phyloP scores from a whole-genome alignment of 805 yeast species.

The Yarrowia osloensis region DNA sequence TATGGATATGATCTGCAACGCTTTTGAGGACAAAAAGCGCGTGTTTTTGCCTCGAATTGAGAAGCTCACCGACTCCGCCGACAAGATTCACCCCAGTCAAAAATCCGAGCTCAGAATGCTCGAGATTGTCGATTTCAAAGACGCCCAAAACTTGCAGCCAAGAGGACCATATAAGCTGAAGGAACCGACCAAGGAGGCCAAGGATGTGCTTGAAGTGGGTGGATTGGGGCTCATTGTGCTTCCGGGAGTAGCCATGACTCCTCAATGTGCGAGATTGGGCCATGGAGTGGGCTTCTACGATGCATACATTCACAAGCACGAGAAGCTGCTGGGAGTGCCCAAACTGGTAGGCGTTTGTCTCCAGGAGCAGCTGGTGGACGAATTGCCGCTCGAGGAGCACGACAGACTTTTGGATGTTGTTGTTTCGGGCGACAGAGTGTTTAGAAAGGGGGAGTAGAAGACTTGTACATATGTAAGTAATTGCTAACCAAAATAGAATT shows the following conservation, averaged over 20 bases:
- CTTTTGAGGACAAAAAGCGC: constrained; percentile 48
- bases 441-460: background rate
- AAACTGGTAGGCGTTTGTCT: constrained; percentile 61
- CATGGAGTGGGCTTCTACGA: constrained; percentile 96
- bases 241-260: constrained; percentile 84
- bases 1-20: constrained; percentile 50
- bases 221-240: constrained; percentile 72
- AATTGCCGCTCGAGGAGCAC: constrained; percentile 60
- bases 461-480: background rate
- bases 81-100: constrained; percentile 38
- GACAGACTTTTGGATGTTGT: constrained; percentile 63
- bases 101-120: constrained; percentile 58
- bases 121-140: constrained; percentile 47
- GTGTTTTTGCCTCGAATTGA: constrained; percentile 48
- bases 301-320: constrained; percentile 51
- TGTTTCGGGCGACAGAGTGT: constrained; percentile 45
- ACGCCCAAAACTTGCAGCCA: constrained; percentile 56
- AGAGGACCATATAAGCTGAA: constrained; percentile 65
- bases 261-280: constrained; percentile 62
- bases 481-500: background rate
- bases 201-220: constrained; percentile 38
- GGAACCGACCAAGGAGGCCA: constrained; percentile 58
- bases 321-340: constrained; percentile 35
- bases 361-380: constrained; percentile 58
- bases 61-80: constrained; percentile 43